Evolutionary conservation across 306 rosid species (phyloP).

Genomic region (Spatholobus suberectus): DNA sequence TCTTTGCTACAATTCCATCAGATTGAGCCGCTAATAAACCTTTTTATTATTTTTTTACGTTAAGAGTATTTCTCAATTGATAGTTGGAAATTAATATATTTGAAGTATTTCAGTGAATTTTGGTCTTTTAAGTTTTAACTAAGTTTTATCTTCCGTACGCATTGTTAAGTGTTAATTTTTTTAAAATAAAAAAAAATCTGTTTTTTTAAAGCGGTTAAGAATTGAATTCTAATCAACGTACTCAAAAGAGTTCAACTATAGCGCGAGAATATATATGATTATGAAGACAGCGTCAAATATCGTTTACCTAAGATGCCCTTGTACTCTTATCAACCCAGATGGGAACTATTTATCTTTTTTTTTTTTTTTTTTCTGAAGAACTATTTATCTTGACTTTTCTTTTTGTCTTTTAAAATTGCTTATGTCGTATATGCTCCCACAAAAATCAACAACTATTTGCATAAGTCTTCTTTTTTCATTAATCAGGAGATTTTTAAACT

Average conservation of each 20-base stretch:
- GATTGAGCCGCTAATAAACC: too few relatives aligned
- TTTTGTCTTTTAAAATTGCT: background rate
- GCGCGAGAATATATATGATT: background rate
- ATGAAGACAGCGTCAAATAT: conserved; percentile 16
- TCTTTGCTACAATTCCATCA: too few relatives aligned
- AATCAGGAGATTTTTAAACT: too few relatives aligned
- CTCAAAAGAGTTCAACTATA: background rate
- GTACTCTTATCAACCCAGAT: background rate
- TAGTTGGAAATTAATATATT: too few relatives aligned
- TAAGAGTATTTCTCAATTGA: too few relatives aligned
- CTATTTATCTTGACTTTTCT: background rate
- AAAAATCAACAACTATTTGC: too few relatives aligned
- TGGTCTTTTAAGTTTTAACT: background rate
- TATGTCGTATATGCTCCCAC: too few relatives aligned
- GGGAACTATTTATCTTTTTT: background rate
- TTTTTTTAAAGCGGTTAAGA: background rate
- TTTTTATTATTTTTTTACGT: too few relatives aligned
- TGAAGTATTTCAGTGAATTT: background rate
- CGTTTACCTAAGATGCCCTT: background rate
- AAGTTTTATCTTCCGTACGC: too few relatives aligned
- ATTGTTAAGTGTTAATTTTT: too few relatives aligned
- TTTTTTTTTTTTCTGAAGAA: background rate
- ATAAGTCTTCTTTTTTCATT: too few relatives aligned
- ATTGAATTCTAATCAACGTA: background rate
- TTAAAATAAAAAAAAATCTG: too few relatives aligned